Evolutionary conservation across 2,329 filamentous ascomycete genomes (phyloP).

Genomic region (Hypoxylon sp.): DNA sequence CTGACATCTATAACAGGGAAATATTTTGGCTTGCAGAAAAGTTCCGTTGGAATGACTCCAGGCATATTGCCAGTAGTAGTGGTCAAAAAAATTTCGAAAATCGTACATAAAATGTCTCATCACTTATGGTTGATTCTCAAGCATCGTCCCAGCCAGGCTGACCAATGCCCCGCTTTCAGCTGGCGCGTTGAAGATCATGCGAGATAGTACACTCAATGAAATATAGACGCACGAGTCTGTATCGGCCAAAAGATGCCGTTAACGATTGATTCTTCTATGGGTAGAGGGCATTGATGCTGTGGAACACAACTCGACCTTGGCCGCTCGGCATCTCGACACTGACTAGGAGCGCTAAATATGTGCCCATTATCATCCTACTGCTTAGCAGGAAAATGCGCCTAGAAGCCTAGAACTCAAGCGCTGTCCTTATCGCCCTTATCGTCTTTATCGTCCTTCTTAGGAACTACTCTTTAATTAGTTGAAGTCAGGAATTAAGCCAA

Average conservation of each 20-base stretch:
- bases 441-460: conserved; percentile 44
- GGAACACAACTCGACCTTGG: background rate
- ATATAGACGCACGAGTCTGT: background rate
- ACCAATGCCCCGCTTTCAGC: background rate
- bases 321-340: background rate
- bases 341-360: background rate
- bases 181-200: background rate
- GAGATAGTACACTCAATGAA: background rate
- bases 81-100: background rate
- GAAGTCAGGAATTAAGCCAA: background rate
- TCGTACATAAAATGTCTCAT: background rate
- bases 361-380: no score
- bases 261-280: background rate
- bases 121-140: no score
- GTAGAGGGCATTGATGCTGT: background rate
- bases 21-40: background rate
- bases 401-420: conserved; percentile 11
- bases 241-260: background rate
- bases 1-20: background rate
- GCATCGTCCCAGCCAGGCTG: background rate
- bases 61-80: background rate
- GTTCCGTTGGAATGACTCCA: background rate
- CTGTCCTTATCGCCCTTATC: no score
- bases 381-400: background rate
- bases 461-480: conserved; percentile 39